A percentile compares a stretch with the other conserved stretches of the same genome.
phyloP scores from a whole-genome alignment of 352 stramenopile species.

The Globisporangium rhizosaccharum region DNA sequence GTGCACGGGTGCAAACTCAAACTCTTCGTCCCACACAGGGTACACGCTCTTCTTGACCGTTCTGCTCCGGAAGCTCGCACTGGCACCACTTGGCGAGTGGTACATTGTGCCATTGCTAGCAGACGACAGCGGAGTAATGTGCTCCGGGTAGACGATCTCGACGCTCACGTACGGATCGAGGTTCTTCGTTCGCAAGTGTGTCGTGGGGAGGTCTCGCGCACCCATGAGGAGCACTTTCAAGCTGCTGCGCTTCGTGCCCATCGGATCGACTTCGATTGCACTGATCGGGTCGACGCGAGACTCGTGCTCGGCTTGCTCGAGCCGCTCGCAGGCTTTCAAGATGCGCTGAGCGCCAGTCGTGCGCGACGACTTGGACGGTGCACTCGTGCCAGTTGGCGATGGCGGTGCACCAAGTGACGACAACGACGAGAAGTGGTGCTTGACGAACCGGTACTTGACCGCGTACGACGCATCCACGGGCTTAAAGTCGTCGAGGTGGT shows the following conservation, averaged over 20 bases:
- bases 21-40: conserved; percentile 76
- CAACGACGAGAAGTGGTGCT: conserved; percentile 16
- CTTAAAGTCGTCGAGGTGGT: conserved; percentile 45
- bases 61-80: conserved; percentile 39
- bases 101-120: not conserved
- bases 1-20: conserved; percentile 54
- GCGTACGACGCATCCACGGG: conserved; percentile 39
- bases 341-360: conserved; percentile 39
- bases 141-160: conserved; percentile 57
- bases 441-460: conserved; percentile 36
- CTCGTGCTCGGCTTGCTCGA: conserved; percentile 37
- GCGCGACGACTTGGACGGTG: conserved; percentile 6
- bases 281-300: conserved; percentile 42
- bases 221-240: conserved; percentile 50
- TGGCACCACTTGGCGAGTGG: not conserved
- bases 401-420: conserved; percentile 3
- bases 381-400: conserved; percentile 5
- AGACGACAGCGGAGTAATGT: conserved; percentile 7
- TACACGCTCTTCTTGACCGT: conserved; percentile 76
- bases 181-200: conserved; percentile 66
- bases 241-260: conserved; percentile 40
- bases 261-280: conserved; percentile 57
- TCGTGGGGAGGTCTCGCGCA: conserved; percentile 48
- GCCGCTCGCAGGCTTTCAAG: conserved; percentile 47
- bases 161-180: conserved; percentile 62